These are phyloP conservation scores for Spinellus fusiger DNA, from an alignment of 192 early-diverging fungal genomes.

Conservation along the genomic window DNA sequence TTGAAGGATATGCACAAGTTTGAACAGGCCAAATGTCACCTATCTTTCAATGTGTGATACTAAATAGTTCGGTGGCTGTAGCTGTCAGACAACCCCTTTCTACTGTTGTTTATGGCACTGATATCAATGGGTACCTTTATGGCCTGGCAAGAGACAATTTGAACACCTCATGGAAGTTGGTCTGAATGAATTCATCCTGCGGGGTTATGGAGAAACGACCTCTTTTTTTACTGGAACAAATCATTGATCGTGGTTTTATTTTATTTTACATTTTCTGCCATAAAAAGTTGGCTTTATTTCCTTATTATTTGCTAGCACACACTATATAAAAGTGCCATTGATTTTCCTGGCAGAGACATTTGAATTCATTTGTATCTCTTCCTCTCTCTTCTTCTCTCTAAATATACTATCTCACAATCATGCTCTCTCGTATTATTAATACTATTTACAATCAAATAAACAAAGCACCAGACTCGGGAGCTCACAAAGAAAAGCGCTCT, in stretches of 20 bases:
- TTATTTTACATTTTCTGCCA: no score
- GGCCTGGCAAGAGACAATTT: not conserved
- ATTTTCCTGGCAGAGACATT: not conserved
- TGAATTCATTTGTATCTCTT: no score
- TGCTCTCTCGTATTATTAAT: constrained; percentile 4
- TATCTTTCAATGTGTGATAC: not conserved
- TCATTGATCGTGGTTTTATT: no score
- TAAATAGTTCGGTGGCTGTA: not conserved
- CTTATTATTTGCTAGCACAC: no score
- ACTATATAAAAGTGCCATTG: no score
- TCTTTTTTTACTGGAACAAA: no score
- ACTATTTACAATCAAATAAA: constrained; percentile 1
- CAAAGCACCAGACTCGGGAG: not conserved
- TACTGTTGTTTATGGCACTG: not conserved
- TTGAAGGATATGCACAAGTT: not conserved
- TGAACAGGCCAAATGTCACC: not conserved
- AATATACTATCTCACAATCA: not conserved
- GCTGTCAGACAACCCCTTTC: not conserved
- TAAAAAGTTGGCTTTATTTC: no score
- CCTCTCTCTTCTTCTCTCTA: not conserved
- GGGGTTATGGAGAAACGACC: no score
- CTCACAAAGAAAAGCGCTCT: not conserved
- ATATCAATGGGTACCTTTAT: not conserved
- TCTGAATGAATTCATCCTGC: not conserved
- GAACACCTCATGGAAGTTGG: not conserved